Conservation (phyloP, 2,329 filamentous ascomycete genomes). For the Xylogone sp. region DNA sequence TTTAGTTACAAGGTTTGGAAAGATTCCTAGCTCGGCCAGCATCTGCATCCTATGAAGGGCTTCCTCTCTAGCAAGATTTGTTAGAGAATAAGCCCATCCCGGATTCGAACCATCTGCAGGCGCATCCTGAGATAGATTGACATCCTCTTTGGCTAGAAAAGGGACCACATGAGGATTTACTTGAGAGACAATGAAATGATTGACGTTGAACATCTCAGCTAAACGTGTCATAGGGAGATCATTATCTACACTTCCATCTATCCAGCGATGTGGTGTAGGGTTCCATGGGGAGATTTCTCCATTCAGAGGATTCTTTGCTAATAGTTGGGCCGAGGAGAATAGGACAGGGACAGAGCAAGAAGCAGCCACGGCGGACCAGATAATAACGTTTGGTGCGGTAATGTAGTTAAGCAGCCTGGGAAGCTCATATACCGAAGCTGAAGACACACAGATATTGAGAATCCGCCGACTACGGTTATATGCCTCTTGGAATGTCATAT, state of each 20-base stretch:
- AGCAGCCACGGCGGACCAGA: conserved; percentile 95
- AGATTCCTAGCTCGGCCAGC: conserved; percentile 73
- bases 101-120: conserved; percentile 24
- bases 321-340: conserved; percentile 73
- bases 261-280: conserved; percentile 78
- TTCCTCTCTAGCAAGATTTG: conserved; percentile 73
- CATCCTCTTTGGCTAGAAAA: conserved; percentile 73
- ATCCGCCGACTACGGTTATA: conserved; percentile 93
- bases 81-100: conserved; percentile 62
- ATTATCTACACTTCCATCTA: conserved; percentile 92
- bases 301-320: conserved; percentile 81
- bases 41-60: conserved; percentile 77
- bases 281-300: conserved; percentile 80
- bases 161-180: conserved; percentile 93
- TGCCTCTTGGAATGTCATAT: conserved; percentile 92
- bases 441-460: conserved; percentile 91
- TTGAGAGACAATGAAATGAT: conserved; percentile 96
- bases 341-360: conserved; percentile 90
- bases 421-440: conserved; percentile 80
- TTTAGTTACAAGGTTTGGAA: conserved; percentile 76
- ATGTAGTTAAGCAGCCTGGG: conserved; percentile 87
- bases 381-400: conserved; percentile 89
- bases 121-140: conserved; percentile 35
- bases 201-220: conserved; percentile 95
- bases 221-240: conserved; percentile 88